Base-by-base conservation (phyloP, 148 eudicot genomes). In the Heliosperma pusillum region DNA sequence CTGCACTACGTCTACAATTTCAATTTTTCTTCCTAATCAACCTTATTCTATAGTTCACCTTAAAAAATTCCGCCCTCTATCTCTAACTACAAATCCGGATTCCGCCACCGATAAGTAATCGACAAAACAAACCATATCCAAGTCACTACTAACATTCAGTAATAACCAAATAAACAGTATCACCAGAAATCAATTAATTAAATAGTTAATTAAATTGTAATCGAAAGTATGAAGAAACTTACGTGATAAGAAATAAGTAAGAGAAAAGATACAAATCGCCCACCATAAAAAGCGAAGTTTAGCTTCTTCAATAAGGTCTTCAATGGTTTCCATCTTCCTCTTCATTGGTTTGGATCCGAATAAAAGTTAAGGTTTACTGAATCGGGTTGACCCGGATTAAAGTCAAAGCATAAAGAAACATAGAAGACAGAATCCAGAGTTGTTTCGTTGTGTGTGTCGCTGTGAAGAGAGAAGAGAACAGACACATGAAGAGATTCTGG, bases 271-370 rank as follows among this genome's bases (percentile, higher is more conserved):
- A 72, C 90, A 92, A 1, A 95, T 80, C 3, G 78, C 85, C 97
- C 98, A 94, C 87, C 92, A 95, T n/a, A 92, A 75, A 13, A 90
- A 82, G 10, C 97, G 97, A 83, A 90, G 77, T 83, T 95, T 95
- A 42, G 89, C 93, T 88, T 95, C 97, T 79, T 95, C 91, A 74
- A 95, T 83, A 50, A 95, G 96, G 92, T 92, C 96, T 50, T 86
- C 87, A 33, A 92, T 66, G 36, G 79, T 81, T 82, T 88, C 88
- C 92, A 89, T 50, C 55, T 50, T 50, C 55, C 55, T 50, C 55
- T 17, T 50, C 55, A 50, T 50, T 13, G 55, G 0, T 50, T 1
- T 3, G 55, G 55, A 50, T 50, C 19, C 19, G 55, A 50, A 50
- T 2, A 6, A 15, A 50, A 50, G 10, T 50, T 50, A 50, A 17